phyloP scores from a whole-genome alignment of 148 eudicot genomes.

The Camellia japonica region DNA sequence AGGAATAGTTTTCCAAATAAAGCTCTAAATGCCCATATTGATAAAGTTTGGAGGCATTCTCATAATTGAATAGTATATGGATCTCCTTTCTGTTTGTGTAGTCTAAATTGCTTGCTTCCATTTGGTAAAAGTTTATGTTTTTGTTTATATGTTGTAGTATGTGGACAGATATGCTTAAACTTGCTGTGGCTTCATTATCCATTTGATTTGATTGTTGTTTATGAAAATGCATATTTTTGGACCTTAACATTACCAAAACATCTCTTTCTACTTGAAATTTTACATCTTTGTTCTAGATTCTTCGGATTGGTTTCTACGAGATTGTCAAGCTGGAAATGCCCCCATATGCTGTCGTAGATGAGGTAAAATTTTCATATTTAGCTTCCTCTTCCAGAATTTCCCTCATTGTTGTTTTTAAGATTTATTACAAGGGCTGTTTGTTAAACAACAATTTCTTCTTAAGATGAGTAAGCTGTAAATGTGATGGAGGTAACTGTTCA shows the following conservation, averaged over 20 bases:
- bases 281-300: conserved; percentile 49
- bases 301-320: conserved; percentile 90
- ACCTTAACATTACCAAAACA: background rate
- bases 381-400: background rate
- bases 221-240: background rate
- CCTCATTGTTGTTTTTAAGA: background rate
- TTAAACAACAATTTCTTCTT: background rate
- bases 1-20: background rate
- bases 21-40: background rate
- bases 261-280: background rate
- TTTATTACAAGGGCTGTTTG: background rate
- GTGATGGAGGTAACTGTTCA: conserved; percentile 5
- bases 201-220: background rate
- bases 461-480: background rate
- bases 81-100: background rate
- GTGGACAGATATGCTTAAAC: background rate
- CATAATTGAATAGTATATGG: background rate
- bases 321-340: conserved; percentile 90
- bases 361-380: conserved; percentile 41
- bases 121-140: background rate
- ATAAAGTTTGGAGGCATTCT: background rate
- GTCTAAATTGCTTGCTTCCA: background rate
- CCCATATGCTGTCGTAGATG: conserved; percentile 90
- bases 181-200: background rate
- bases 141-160: background rate